Percentiles rank a stretch among this genome's conserved stretches.
phyloP scores from a whole-genome alignment of 2,329 filamentous ascomycete genomes.

The Orbilia brochopaga region DNA sequence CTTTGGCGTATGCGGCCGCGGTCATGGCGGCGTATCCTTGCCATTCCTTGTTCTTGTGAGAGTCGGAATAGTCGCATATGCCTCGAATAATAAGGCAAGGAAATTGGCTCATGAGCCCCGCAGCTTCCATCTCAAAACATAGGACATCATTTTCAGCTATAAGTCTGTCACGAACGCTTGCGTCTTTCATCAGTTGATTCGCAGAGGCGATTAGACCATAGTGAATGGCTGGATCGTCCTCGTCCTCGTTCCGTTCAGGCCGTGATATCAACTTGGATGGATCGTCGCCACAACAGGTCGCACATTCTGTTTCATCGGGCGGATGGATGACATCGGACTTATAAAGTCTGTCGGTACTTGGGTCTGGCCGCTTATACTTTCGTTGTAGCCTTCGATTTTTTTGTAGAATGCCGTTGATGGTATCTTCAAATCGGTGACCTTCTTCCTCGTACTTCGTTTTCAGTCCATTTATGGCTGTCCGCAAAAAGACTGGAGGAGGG shows the following conservation, averaged over 20 bases:
- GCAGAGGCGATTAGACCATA: slow-evolving; percentile 7
- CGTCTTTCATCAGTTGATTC: slow-evolving; percentile 9
- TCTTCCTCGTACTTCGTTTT: not conserved
- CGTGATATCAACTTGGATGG: not conserved
- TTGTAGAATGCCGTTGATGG: not conserved
- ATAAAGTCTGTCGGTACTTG: not conserved
- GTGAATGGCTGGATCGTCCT: not conserved
- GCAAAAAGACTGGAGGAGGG: slow-evolving; percentile 11
- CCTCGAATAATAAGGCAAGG: slow-evolving; percentile 52
- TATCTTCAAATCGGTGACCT: slow-evolving; percentile 1
- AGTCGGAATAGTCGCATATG: slow-evolving; percentile 52
- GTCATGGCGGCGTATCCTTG: slow-evolving; percentile 48
- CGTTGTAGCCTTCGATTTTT: not conserved
- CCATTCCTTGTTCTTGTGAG: slow-evolving; percentile 52
- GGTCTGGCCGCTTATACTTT: not conserved
- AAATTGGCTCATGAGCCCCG: slow-evolving; percentile 24
- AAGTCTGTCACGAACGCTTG: slow-evolving; percentile 1
- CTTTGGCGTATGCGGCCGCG: slow-evolving; percentile 51
- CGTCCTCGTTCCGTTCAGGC: not conserved
- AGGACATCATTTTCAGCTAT: not conserved
- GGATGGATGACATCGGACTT: not conserved
- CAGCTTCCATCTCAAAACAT: slow-evolving; percentile 48
- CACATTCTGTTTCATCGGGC: not conserved
- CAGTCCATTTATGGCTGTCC: slow-evolving; percentile 10
- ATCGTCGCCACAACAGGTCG: not conserved